Evolutionary conservation across 2,329 filamentous ascomycete species (phyloP), one percentile per base, ranked within the genome.

Genomic region (Akanthomyces lecanii): DNA sequence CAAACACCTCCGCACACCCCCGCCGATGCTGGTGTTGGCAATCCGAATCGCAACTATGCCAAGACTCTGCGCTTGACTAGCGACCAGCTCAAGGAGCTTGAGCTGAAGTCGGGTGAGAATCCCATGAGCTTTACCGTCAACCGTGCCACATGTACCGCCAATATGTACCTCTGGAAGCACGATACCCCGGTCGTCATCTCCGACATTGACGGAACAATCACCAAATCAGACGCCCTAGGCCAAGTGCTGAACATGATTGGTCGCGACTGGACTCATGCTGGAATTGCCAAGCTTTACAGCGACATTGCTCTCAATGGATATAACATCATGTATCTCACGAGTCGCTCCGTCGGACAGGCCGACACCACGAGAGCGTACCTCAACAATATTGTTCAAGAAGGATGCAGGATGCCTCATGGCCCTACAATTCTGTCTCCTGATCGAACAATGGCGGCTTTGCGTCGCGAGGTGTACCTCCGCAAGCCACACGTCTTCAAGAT

Each of bases 401-500:
- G 89, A 36, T 96, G 91, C 77, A 87, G 85, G 54, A 79, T 99
- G 44, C 95, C 95, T 0, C 89, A 89, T 68, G 95, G 96, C 0
- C 95, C 95, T 0, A 96, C 96, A 0, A 98, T 99, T 66, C 87
- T 97, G 76, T 96, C 91, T 42, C 96, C 95, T 0, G 95, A 99
- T 75, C 85, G 95, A 61, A 98, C 93, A 1, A 96, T 98, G 78
- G 93, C 96, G 8, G 96, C 95, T 0, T 77, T 99, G 36, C 85
- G 95, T 63, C 87, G 95, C 54, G 95, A 99, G 74, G 86, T 99
- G 6, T 99, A 99, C 73, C 82, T 99, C 30, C 87, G 95, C 60
- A 98, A 99, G 74, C 96, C 95, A 0, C 93, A 99, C 72, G 92
- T 99, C 8, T 99, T 99, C 85, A 99, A 99, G 77, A 99, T 99